Percentiles rank a stretch among this genome's conserved stretches.
These are phyloP conservation scores for Carex cristatella DNA, from an alignment of 176 grass and related monocot species.

Conservation along the genomic window DNA sequence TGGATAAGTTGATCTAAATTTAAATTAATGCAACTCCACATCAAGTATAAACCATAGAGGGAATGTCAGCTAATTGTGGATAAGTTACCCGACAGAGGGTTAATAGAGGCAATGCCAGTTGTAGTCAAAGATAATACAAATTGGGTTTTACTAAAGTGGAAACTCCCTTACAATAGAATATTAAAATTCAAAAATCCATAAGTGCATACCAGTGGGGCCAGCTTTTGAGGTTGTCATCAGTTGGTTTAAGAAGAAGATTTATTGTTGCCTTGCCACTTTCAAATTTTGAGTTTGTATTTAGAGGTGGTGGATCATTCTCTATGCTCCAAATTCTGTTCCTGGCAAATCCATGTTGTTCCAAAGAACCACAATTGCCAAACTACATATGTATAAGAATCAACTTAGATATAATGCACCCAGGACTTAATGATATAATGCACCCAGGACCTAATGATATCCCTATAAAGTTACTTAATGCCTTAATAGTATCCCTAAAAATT, in stretches of 20 bases:
- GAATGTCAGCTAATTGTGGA: no score
- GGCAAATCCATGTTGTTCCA: conserved; percentile 92
- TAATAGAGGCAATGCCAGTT: no score
- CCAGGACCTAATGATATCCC: neutral
- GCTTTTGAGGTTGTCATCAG: conserved; percentile 76
- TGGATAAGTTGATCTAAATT: no score
- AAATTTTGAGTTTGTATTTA: conserved; percentile 28
- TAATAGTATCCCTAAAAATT: neutral
- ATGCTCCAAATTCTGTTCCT: conserved; percentile 78
- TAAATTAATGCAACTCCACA: no score
- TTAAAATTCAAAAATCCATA: conserved; percentile 9
- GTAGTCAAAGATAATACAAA: neutral
- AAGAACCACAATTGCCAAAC: conserved; percentile 65
- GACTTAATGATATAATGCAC: neutral
- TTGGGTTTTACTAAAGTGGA: neutral
- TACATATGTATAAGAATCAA: conserved; percentile 17
- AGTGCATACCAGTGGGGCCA: conserved; percentile 69
- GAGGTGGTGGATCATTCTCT: conserved; percentile 42
- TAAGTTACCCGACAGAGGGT: no score
- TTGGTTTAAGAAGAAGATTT: conserved; percentile 80
- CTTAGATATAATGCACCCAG: neutral
- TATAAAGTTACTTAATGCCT: neutral
- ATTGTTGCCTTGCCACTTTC: conserved; percentile 37
- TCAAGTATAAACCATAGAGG: no score
- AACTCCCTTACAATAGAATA: neutral